Evolutionary conservation across 257 asterid species (phyloP), one percentile per base, ranked within the genome.

Genomic region (Solanum pennellii): DNA sequence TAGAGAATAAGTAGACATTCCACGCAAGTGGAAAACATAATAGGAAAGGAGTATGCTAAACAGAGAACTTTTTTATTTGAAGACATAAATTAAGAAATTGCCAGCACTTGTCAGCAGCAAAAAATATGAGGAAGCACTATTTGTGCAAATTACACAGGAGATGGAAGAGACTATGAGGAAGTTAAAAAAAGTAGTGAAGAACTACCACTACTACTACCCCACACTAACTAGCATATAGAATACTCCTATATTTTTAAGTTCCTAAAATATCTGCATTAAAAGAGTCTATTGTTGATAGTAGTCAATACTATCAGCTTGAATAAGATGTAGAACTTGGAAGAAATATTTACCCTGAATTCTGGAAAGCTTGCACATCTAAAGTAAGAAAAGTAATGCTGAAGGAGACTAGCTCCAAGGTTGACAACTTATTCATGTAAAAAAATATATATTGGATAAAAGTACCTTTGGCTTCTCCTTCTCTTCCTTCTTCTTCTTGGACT

Each of bases 381-480:
- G 37, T 35, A 45, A 25, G 41, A 79, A 25, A 45, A 79, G 41
- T 45, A 79, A 18, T 45, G 41, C 25, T 29, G 44, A 80, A 80
- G 85, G 29, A 47, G 37, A 29, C 68, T 45, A 80, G 68, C 85
- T 80, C 44, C 85, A 82, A 49, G 85, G 45, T 82, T 20, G 69
- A 49, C 44, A 56, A 82, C 85, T 82, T 82, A 31, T 49, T 82
- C 69, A 82, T 31, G 44, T 23, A 73, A 37, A 76, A 23, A 59
- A 8, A 20, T 37, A n/a, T 49, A 39, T 47, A 29, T 39, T 33
- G 13, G 68, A 69, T 84, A 85, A 41, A 41, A 60, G 87, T 83
- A 95, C 99, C 99, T 97, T 97, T n/a, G 98, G 98, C 91, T 94
- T 95, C 89, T 94, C 95, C 69, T 94, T 93, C 90, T 92, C 93